Percentiles rank a stretch among this genome's conserved stretches.
phyloP scores from a whole-genome alignment of 495 filamentous ascomycete species.

The Penicillium longicatenatum region DNA sequence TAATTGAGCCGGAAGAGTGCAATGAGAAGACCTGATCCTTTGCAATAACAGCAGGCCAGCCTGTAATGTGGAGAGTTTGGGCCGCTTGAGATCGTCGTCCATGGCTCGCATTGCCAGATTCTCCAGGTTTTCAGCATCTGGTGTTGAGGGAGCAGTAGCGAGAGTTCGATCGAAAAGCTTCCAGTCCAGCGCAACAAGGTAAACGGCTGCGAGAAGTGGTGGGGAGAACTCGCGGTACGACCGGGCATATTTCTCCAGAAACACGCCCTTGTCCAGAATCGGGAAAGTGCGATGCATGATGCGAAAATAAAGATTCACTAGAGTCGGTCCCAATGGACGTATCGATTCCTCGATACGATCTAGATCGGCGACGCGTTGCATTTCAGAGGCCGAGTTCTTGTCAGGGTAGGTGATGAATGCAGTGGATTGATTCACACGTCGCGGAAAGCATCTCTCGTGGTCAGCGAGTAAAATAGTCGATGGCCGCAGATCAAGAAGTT shows the following conservation, averaged over 20 bases:
- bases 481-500: slow-evolving; percentile 18
- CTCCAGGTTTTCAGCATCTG: slow-evolving; percentile 67
- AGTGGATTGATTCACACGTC: slow-evolving; percentile 20
- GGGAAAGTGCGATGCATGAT: slow-evolving; percentile 80
- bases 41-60: slow-evolving; percentile 80
- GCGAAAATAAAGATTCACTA: slow-evolving; percentile 79
- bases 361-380: slow-evolving; percentile 27
- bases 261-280: slow-evolving; percentile 70
- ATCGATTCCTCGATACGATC: slow-evolving; percentile 18
- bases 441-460: slow-evolving; percentile 15
- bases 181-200: slow-evolving; percentile 80
- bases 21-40: slow-evolving; percentile 33
- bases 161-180: slow-evolving; percentile 72
- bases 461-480: slow-evolving; percentile 3
- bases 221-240: slow-evolving; percentile 75
- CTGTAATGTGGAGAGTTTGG: slow-evolving; percentile 80
- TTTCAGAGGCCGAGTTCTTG: slow-evolving; percentile 18
- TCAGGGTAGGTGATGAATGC: slow-evolving; percentile 23
- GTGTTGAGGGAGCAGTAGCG: slow-evolving; percentile 43
- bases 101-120: slow-evolving; percentile 62
- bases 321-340: slow-evolving; percentile 26
- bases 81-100: slow-evolving; percentile 65
- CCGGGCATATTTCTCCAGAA: slow-evolving; percentile 74
- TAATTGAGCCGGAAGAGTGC: slow-evolving; percentile 34
- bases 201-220: slow-evolving; percentile 77